Percentiles rank a stretch among this genome's conserved stretches.
Conservation (phyloP, 2,329 filamentous ascomycete species). For the Neonectria ditissima region DNA sequence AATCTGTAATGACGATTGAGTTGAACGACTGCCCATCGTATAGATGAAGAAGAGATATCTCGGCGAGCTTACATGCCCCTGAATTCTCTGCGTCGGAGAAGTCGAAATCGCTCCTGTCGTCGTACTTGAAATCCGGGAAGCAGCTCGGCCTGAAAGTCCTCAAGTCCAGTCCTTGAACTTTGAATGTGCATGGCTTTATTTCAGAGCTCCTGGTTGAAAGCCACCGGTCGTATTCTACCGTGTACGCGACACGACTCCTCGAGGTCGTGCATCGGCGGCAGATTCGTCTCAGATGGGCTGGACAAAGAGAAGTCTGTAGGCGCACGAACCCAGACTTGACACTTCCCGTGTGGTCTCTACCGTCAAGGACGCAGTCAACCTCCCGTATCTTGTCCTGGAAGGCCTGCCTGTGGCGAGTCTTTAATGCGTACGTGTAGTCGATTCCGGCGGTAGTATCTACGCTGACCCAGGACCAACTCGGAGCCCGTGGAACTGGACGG, state of each 20-base stretch:
- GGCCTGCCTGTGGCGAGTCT: background rate
- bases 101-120: slow-evolving; percentile 11
- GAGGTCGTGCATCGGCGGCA: background rate
- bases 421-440: slow-evolving; percentile 8
- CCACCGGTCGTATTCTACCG: slow-evolving; percentile 5
- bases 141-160: background rate
- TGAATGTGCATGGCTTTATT: background rate
- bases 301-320: background rate
- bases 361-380: background rate
- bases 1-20: background rate
- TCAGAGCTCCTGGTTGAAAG: background rate
- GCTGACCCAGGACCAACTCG: slow-evolving; percentile 23
- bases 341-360: slow-evolving; percentile 3
- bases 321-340: background rate
- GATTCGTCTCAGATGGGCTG: slow-evolving; percentile 3
- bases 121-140: slow-evolving; percentile 12
- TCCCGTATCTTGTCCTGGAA: slow-evolving; percentile 10
- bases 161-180: background rate
- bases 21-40: slow-evolving; percentile 2
- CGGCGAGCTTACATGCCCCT: background rate
- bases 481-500: slow-evolving; percentile 3
- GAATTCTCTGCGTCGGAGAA: background rate
- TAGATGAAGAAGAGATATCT: slow-evolving; percentile 8
- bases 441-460: slow-evolving; percentile 6
- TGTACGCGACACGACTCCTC: background rate